Conservation (phyloP, 352 stramenopile species). For the Pseudoperonospora humuli region DNA sequence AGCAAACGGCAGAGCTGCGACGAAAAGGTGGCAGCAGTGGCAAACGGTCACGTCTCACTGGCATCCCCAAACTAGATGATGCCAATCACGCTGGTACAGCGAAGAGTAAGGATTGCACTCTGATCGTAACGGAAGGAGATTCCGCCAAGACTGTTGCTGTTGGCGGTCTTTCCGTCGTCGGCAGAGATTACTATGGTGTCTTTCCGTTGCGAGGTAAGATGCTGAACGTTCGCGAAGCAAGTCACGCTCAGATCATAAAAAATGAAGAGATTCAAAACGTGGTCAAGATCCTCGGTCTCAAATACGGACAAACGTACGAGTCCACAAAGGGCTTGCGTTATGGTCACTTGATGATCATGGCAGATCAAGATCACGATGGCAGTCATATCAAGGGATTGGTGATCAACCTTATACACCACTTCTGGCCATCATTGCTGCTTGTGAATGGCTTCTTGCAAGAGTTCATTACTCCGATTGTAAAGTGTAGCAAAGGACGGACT, state of each 20-base stretch:
- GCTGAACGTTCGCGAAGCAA: constrained; percentile 99
- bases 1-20: constrained; percentile 87
- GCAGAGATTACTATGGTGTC: constrained; percentile 94
- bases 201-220: constrained; percentile 97
- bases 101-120: constrained; percentile 88
- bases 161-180: constrained; percentile 93
- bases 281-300: constrained; percentile 95
- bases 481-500: constrained; percentile 88
- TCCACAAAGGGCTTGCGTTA: constrained; percentile 89
- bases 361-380: constrained; percentile 98
- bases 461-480: constrained; percentile 98
- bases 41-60: constrained; percentile 80
- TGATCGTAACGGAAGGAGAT: constrained; percentile 99
- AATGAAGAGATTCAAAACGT: constrained; percentile 98
- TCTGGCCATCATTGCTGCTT: constrained; percentile 95
- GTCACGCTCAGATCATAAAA: constrained; percentile 92
- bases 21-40: constrained; percentile 70
- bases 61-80: constrained; percentile 97
- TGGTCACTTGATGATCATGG: constrained; percentile 98
- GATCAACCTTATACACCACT: constrained; percentile 98
- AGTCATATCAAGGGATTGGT: constrained; percentile 98
- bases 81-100: constrained; percentile 92
- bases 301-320: constrained; percentile 92
- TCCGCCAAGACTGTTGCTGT: constrained; percentile 97
- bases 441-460: constrained; percentile 88